These are phyloP conservation scores for Coleophoma eucalyptorum DNA, from an alignment of 2,329 filamentous ascomycete genomes.

Conservation along the genomic window DNA sequence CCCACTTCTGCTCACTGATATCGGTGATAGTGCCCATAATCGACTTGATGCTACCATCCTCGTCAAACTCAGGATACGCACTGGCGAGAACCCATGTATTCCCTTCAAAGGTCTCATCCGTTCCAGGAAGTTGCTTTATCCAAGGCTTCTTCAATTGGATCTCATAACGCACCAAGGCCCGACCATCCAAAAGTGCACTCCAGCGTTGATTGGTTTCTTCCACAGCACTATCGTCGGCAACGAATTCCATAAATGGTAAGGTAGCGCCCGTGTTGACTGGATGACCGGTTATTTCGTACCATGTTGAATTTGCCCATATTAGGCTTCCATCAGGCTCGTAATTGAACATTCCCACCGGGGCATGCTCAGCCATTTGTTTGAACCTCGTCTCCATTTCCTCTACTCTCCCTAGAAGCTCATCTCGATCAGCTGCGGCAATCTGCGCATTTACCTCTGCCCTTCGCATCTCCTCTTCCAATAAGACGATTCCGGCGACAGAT, in stretches of 20 bases:
- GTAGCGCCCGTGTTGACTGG: neutral
- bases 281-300: neutral
- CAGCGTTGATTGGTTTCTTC: neutral
- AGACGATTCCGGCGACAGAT: neutral
- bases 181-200: neutral
- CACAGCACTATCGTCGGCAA: neutral
- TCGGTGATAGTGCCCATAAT: constrained; percentile 36
- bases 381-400: neutral
- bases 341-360: neutral
- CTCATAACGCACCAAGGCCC: neutral
- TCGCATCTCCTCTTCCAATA: neutral
- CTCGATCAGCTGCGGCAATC: neutral
- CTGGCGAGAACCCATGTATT: neutral
- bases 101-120: neutral
- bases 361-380: constrained; percentile 1
- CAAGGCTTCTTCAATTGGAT: neutral
- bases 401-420: neutral
- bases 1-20: constrained; percentile 79
- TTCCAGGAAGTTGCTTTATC: neutral
- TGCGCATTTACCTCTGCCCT: neutral
- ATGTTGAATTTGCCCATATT: neutral
- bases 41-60: neutral
- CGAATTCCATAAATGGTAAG: neutral
- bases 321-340: neutral
- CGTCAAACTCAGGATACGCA: neutral